These are phyloP conservation scores for Viola pubescens DNA, from an alignment of 441 rosid genomes.

Conservation along the genomic window DNA sequence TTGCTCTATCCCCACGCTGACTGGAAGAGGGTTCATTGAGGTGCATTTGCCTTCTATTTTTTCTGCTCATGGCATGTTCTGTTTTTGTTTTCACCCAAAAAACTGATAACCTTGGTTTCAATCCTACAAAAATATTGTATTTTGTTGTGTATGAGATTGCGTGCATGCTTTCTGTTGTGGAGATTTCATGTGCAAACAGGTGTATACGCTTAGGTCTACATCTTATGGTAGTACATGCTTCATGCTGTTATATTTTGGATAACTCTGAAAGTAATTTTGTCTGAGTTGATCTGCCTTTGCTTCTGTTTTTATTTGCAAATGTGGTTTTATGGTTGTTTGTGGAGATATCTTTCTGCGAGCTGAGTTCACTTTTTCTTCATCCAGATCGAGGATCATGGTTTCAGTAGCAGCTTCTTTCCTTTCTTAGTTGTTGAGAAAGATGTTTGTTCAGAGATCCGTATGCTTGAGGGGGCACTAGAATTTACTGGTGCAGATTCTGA, in stretches of 20 bases:
- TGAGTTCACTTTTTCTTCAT: slow-evolving; percentile 22
- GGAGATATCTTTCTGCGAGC: slow-evolving; percentile 9
- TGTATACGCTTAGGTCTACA: too few species aligned
- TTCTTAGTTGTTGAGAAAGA: slow-evolving; percentile 76
- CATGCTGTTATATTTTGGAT: too few species aligned
- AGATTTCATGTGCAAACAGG: too few species aligned
- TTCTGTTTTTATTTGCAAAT: background rate
- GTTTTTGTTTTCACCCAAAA: background rate
- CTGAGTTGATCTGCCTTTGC: background rate
- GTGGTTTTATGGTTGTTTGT: slow-evolving; percentile 8
- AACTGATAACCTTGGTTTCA: too few species aligned
- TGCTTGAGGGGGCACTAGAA: slow-evolving; percentile 61
- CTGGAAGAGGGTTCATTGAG: slow-evolving; percentile 95
- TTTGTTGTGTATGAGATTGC: too few species aligned
- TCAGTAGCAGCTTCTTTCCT: slow-evolving; percentile 80
- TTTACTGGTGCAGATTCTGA: slow-evolving; percentile 38
- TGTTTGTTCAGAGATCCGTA: slow-evolving; percentile 74
- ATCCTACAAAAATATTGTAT: too few species aligned
- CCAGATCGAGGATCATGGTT: slow-evolving; percentile 79
- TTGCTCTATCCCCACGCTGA: slow-evolving; percentile 52
- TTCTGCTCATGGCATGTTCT: background rate
- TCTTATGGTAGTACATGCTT: too few species aligned
- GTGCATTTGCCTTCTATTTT: slow-evolving; percentile 28
- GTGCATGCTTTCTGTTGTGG: too few species aligned
- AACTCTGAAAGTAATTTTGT: too few species aligned